Base-by-base conservation (phyloP, 1,284 basidiomycete genomes). In the Sporisorium exsertum region DNA sequence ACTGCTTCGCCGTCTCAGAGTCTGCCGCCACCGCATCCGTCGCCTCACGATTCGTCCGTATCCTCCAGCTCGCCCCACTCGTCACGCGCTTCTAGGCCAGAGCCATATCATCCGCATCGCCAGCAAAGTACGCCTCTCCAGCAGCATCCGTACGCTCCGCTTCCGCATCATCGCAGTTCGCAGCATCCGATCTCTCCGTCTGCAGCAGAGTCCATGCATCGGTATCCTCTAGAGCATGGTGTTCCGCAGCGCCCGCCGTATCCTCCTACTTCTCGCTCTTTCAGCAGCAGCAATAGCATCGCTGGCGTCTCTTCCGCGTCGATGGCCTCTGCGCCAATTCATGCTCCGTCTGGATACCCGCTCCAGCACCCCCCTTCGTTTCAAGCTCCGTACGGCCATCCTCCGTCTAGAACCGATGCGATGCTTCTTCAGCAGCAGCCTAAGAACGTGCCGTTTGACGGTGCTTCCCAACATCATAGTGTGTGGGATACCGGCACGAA, bases 321-420 rank as follows among this genome's bases (percentile, higher is more conserved):
- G 9, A 29, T 63, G 45, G 12, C 8, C 0, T 42, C 46, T 18
- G 59, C 63, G 49, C 59, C 63, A 0, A 9, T 66, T 2, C 69
- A 65, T 4, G 58, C 62, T 29, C 49, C 58, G 1, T 54, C 52
- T 5, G 58, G 51, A 0, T 74, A 74, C 49, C 65, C 63, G 4
- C 63, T 74, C 10, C 72, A 70, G 47, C 71, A 73, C n/a, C 65
- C 45, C 1, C 59, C 63, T 20, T 20, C 58, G 3, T 69, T 58
- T 10, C 71, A 64, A 8, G 45, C 62, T 0, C 15, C 71, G 2
- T 73, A 67, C 33, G 65, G 62, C 7, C 65, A 64, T 24, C 51
- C 65, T 3, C 50, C 63, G 12, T 26, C 55, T 7, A 64, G 46
- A 40, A 26, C 26, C 27, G 63, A 70, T 5, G 35, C 47, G 2